A percentile compares a stretch with the other conserved stretches of the same genome.
phyloP scores from a whole-genome alignment of 306 rosid species.

The Begonia masoniana region DNA sequence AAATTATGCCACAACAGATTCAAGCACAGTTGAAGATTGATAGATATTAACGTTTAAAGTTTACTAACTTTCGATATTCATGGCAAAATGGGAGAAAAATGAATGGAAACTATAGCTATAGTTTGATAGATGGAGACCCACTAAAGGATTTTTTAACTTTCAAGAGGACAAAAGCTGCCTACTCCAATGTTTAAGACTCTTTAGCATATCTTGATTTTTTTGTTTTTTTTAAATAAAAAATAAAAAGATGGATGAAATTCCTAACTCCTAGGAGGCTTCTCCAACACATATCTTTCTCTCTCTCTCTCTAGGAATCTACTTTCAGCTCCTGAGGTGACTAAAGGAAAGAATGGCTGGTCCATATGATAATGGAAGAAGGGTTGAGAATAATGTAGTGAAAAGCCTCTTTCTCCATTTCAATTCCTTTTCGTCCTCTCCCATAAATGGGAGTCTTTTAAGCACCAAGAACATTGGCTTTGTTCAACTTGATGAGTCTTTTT shows the following conservation, averaged over 20 bases:
- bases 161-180: slow-evolving; percentile 50
- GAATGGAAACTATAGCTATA: slow-evolving; percentile 17
- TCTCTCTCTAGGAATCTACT: slow-evolving; percentile 39
- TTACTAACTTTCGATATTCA: slow-evolving; percentile 17
- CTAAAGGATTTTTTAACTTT: slow-evolving; percentile 19
- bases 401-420: neutral
- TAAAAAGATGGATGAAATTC: slow-evolving; percentile 27
- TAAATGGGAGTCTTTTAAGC: too few relatives aligned
- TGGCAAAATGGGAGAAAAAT: slow-evolving; percentile 18
- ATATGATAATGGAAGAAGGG: neutral
- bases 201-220: slow-evolving; percentile 27
- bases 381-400: neutral
- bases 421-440: neutral
- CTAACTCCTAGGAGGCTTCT: slow-evolving; percentile 76
- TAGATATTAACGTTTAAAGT: slow-evolving; percentile 12
- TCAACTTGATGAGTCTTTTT: too few relatives aligned
- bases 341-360: slow-evolving; percentile 1
- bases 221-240: slow-evolving; percentile 23
- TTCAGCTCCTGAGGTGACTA: slow-evolving; percentile 32
- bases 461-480: too few relatives aligned
- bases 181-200: slow-evolving; percentile 27
- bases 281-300: slow-evolving; percentile 27
- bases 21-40: slow-evolving; percentile 10
- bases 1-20: too few relatives aligned
- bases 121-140: slow-evolving; percentile 20